Evolutionary conservation across 1,284 basidiomycete species (phyloP).

Genomic region (Ceratobasidium sp.): DNA sequence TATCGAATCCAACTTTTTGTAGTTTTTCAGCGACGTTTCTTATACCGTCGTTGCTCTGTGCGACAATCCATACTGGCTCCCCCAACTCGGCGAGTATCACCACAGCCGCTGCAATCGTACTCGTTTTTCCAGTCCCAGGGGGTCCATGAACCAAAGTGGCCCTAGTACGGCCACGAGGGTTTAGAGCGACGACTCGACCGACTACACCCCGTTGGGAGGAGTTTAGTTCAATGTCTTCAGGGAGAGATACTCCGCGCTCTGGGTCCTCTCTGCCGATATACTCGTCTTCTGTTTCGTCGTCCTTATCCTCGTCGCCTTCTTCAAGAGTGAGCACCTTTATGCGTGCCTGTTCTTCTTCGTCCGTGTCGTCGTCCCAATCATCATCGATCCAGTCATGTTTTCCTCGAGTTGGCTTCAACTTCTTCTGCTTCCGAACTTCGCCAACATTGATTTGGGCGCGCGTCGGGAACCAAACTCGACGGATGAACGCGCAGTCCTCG

Average conservation of each 20-base stretch:
- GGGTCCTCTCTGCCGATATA: constrained; percentile 10
- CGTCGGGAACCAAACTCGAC: constrained; percentile 48
- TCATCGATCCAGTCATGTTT: constrained; percentile 25
- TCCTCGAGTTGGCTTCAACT: neutral
- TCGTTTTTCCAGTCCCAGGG: constrained; percentile 72
- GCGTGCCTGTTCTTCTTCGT: constrained; percentile 26
- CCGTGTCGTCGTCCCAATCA: constrained; percentile 29
- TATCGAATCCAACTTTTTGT: constrained; percentile 60
- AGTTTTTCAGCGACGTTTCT: constrained; percentile 79
- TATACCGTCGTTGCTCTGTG: constrained; percentile 77
- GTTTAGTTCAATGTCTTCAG: constrained; percentile 17
- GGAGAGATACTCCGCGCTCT: constrained; percentile 18
- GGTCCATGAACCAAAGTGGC: constrained; percentile 70
- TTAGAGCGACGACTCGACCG: constrained; percentile 33
- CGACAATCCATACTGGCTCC: constrained; percentile 75
- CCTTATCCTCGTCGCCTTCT: constrained; percentile 11
- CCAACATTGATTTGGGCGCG: neutral
- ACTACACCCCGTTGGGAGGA: constrained; percentile 26
- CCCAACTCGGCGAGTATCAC: constrained; percentile 60
- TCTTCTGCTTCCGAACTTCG: constrained; percentile 5
- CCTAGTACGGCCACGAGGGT: constrained; percentile 3
- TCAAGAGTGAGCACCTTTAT: neutral
- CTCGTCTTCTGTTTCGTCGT: constrained; percentile 35
- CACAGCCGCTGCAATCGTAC: constrained; percentile 75
- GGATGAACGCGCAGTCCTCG: constrained; percentile 38